Conservation (phyloP, 768 basidiomycete species). For the Fibroporia radiculosa region DNA sequence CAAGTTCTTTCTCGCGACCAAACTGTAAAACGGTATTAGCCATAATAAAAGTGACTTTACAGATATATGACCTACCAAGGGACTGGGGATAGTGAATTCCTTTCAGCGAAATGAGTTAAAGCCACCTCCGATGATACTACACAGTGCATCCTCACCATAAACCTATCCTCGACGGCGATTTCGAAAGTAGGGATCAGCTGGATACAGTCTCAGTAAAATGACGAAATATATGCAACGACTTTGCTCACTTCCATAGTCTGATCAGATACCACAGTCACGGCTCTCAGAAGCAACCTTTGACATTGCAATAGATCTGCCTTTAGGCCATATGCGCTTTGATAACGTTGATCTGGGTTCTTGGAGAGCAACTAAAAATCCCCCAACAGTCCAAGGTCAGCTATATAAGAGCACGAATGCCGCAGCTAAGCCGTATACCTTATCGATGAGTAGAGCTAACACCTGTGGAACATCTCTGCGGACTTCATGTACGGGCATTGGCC, state of each 20-base stretch:
- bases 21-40: conserved; percentile 30
- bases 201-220: background rate
- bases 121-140: background rate
- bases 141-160: conserved; percentile 36
- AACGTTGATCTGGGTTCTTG: conserved; percentile 61
- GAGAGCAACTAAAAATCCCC: conserved; percentile 40
- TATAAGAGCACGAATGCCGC: background rate
- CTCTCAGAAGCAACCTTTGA: conserved; percentile 52
- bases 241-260: conserved; percentile 45
- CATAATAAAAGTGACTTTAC: background rate
- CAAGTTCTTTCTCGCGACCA: conserved; percentile 65
- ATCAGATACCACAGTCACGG: conserved; percentile 49
- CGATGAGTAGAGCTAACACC: conserved; percentile 62
- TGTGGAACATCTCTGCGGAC: conserved; percentile 66
- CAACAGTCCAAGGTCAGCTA: background rate
- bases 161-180: conserved; percentile 57
- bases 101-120: conserved; percentile 15
- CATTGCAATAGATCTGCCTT: conserved; percentile 63
- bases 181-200: conserved; percentile 66
- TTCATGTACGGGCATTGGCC: conserved; percentile 71
- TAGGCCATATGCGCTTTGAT: conserved; percentile 66
- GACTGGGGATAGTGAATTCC: conserved; percentile 67
- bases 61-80: conserved; percentile 36
- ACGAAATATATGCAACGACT: background rate
- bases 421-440: conserved; percentile 38